Conservation (phyloP, 129 eudicot species). For the Centella asiatica region DNA sequence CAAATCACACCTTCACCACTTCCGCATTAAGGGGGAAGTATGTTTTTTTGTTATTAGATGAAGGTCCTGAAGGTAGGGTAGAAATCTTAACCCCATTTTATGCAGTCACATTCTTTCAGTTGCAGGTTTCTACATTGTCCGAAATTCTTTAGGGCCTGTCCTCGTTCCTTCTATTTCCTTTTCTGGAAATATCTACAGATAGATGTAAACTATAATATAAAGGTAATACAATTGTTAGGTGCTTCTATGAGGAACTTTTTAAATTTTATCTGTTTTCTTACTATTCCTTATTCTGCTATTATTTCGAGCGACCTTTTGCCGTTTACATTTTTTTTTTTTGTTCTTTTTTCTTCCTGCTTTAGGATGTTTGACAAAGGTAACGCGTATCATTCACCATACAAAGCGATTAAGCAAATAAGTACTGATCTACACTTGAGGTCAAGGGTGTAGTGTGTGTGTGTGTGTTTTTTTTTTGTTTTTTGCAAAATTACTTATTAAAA, state of each 20-base stretch:
- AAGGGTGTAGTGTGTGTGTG: too few relatives aligned
- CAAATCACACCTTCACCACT: background rate
- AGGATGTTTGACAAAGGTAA: too few relatives aligned
- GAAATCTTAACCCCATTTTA: background rate
- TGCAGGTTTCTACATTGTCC: slow-evolving; percentile 1
- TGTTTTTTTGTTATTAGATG: background rate
- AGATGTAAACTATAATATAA: slow-evolving; percentile 4
- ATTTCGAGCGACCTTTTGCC: too few relatives aligned
- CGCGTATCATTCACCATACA: too few relatives aligned
- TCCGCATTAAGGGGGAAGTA: slow-evolving; percentile 4
- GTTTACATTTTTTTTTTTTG: too few relatives aligned
- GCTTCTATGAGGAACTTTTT: background rate
- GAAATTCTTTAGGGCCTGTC: slow-evolving; percentile 7
- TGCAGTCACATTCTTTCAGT: background rate
- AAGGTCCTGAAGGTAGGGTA: slow-evolving; percentile 10
- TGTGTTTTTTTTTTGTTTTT: too few relatives aligned
- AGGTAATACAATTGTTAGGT: background rate
- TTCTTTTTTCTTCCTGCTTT: too few relatives aligned
- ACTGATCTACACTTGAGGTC: too few relatives aligned
- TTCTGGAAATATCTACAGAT: slow-evolving; percentile 3
- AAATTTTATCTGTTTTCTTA: too few relatives aligned
- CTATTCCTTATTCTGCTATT: background rate
- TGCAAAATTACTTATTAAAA: too few relatives aligned
- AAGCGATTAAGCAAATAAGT: too few relatives aligned
- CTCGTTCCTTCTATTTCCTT: background rate